A percentile compares a stretch with the other conserved stretches of the same genome.
These are phyloP conservation scores for Geranium rotundifolium DNA, from an alignment of 345 rosid genomes.

Conservation along the genomic window DNA sequence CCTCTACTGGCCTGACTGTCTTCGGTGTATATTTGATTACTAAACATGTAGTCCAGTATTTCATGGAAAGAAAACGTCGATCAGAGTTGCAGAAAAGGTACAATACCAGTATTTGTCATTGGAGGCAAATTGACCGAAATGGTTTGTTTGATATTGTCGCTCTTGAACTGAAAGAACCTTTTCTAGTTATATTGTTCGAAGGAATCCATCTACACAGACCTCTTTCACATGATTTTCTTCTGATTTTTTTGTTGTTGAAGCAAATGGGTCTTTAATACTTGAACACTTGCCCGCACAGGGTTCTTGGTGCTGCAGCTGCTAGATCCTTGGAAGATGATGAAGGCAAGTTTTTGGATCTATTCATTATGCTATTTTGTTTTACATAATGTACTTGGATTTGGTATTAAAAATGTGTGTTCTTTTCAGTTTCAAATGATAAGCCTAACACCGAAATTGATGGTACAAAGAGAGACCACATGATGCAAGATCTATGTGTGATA, in stretches of 20 bases:
- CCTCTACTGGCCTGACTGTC: slow-evolving; percentile 56
- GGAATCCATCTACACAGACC: no score
- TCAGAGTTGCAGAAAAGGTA: slow-evolving; percentile 46
- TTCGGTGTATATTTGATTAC: slow-evolving; percentile 58
- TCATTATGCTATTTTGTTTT: neutral
- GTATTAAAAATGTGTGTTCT: slow-evolving; percentile 8
- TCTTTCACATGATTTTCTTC: no score
- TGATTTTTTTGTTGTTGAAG: slow-evolving; percentile 1
- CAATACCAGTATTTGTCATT: neutral
- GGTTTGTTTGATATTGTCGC: no score
- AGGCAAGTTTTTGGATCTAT: slow-evolving; percentile 28
- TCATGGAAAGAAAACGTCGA: slow-evolving; percentile 51
- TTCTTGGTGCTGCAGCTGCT: slow-evolving; percentile 81
- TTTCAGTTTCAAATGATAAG: slow-evolving; percentile 37
- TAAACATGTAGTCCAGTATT: slow-evolving; percentile 37
- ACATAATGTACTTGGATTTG: neutral
- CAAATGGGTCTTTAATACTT: slow-evolving; percentile 12
- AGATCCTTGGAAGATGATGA: slow-evolving; percentile 45
- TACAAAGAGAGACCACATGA: slow-evolving; percentile 40
- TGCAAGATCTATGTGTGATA: slow-evolving; percentile 90
- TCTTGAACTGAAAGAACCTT: no score
- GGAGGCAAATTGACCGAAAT: no score
- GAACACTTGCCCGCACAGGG: slow-evolving; percentile 33
- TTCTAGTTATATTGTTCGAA: no score
- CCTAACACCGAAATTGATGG: slow-evolving; percentile 35